Evolutionary conservation across 495 filamentous ascomycete genomes (phyloP).

Genomic region (Zalerion maritima): DNA sequence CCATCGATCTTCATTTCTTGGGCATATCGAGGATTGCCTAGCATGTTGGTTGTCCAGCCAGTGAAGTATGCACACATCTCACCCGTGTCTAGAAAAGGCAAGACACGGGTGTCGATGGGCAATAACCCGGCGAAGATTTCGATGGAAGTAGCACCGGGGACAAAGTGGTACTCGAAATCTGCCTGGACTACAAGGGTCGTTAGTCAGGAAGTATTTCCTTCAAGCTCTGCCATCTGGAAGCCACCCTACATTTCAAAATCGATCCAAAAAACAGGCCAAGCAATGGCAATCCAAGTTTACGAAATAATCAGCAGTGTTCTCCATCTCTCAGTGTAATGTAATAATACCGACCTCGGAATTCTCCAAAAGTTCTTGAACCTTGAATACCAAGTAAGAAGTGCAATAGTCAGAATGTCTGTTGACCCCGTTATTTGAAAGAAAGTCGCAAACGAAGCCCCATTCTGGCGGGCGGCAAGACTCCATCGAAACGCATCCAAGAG

Average conservation of each 20-base stretch:
- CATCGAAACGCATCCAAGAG: conserved; percentile 3
- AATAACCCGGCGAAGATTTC: conserved; percentile 6
- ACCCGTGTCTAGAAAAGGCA: background rate
- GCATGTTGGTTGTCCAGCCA: conserved; percentile 3
- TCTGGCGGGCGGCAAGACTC: background rate
- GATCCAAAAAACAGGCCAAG: background rate
- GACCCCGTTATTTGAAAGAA: background rate
- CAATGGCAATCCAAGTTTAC: conserved; percentile 1
- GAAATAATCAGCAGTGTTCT: too few relatives aligned
- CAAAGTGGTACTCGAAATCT: conserved; percentile 7
- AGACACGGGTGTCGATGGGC: background rate
- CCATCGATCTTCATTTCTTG: conserved; percentile 1
- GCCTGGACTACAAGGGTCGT: conserved; percentile 6
- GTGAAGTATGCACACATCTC: conserved; percentile 6
- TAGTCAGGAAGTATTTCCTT: too few relatives aligned
- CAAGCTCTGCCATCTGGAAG: too few relatives aligned
- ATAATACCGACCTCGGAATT: background rate
- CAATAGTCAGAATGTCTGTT: background rate
- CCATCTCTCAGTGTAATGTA: too few relatives aligned
- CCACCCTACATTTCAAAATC: conserved; percentile 1
- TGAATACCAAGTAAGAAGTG: background rate
- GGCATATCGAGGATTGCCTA: conserved; percentile 6
- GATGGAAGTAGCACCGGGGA: conserved; percentile 1
- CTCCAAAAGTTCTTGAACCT: conserved; percentile 1
- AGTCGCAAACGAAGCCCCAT: too few relatives aligned